Base-by-base conservation (phyloP, 1,284 basidiomycete genomes). In the Ustilago nuda region DNA sequence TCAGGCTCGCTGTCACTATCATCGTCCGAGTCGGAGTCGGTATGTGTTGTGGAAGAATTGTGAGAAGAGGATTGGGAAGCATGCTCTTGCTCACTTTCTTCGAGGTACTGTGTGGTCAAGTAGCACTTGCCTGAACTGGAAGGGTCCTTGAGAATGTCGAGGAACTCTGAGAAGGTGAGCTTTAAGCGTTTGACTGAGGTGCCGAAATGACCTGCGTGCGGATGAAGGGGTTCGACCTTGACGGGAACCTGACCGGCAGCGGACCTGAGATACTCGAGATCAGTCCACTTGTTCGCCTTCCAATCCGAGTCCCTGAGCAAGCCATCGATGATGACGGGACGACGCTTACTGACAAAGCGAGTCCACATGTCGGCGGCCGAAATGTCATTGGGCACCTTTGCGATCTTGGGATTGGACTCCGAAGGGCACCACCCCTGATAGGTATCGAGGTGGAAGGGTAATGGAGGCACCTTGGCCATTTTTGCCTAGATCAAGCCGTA, bases 51-150 rank as follows among this genome's bases (percentile, higher is more conserved):
- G 8, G 77, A 61, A 8, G 75, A 11, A 2, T 64, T 43, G 55
- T 78, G 71, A 9, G 80, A 51, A 12, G 37, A 61, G 5, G 72
- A 66, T 15, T 59, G 52, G 1, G 43, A 27, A n/a, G 55, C 48
- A 23, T 67, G 59, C 11, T 70, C 63, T 17, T 77, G 43, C 9
- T 76, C 71, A 13, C 56, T 67, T 17, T 76, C 65, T 17, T 76
- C 67, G 33, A 71, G 72, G 63, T 85, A 85, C 57, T 85, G 84
- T 17, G 84, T 85, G 27, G 83, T 85, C 30, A 85, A 76, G 39
- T 85, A 85, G 70, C 76, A 83, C 19, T 79, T 73, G 5, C 80
- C 81, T 9, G 67, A 67, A 36, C 64, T 62, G 0, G 67, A 58
- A 0, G 62, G 51, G 52, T 83, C 73, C 32, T 79, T 57, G 9